These are phyloP conservation scores for Komagataella pastoris DNA, from an alignment of 805 yeast genomes.

Conservation along the genomic window DNA sequence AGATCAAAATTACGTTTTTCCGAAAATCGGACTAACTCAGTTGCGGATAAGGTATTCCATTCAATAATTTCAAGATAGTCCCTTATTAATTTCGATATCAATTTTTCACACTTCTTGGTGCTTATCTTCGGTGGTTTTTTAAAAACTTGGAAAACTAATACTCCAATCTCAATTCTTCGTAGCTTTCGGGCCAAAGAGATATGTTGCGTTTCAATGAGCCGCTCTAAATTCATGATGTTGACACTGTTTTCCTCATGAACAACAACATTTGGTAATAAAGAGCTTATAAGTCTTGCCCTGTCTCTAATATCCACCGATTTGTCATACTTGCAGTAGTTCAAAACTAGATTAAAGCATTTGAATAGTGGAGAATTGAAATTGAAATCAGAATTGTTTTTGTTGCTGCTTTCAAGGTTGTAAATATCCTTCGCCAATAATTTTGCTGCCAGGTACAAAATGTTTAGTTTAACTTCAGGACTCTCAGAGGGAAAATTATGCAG, in stretches of 20 bases:
- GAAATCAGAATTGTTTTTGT: slow-evolving; percentile 9
- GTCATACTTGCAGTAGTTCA: slow-evolving; percentile 64
- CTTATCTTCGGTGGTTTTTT: slow-evolving; percentile 13
- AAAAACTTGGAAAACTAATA: slow-evolving; percentile 15
- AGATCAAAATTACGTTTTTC: slow-evolving; percentile 18
- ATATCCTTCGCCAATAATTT: slow-evolving; percentile 51
- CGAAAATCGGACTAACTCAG: slow-evolving; percentile 11
- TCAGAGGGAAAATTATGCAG: slow-evolving; percentile 42
- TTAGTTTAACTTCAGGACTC: slow-evolving; percentile 46
- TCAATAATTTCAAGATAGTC: background rate
- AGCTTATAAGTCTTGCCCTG: slow-evolving; percentile 60
- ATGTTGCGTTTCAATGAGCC: background rate
- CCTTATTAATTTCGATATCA: background rate
- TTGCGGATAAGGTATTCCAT: background rate
- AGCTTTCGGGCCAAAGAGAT: slow-evolving; percentile 7
- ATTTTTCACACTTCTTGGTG: background rate
- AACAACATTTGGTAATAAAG: slow-evolving; percentile 33
- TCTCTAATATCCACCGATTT: slow-evolving; percentile 68
- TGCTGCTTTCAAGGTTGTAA: slow-evolving; percentile 19
- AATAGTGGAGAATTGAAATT: slow-evolving; percentile 22
- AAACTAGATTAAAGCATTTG: slow-evolving; percentile 45
- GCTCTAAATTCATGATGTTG: slow-evolving; percentile 8
- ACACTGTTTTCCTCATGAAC: slow-evolving; percentile 18
- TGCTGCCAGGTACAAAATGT: slow-evolving; percentile 59
- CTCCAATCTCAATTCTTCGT: slow-evolving; percentile 14